Conservation (phyloP, 805 yeast species). For the Nakazawaea populi region DNA sequence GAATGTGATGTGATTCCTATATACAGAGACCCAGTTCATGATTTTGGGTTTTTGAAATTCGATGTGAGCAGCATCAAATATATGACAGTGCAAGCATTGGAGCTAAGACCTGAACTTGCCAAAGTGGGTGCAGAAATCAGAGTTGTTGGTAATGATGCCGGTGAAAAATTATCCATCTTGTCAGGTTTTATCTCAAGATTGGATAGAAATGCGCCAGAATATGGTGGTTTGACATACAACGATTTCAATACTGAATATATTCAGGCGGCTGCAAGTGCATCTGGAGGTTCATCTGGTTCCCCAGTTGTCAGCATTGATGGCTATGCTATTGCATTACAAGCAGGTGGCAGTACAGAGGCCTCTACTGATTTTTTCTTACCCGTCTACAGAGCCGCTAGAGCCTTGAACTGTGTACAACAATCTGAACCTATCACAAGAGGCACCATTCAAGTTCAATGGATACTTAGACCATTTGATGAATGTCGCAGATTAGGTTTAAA, state of each 20-base stretch:
- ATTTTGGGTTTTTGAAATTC: constrained; percentile 83
- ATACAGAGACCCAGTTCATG: constrained; percentile 93
- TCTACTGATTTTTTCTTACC: constrained; percentile 93
- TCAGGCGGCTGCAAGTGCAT: constrained; percentile 94
- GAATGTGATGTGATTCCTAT: constrained; percentile 82
- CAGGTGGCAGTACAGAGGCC: constrained; percentile 89
- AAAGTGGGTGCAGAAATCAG: constrained; percentile 90
- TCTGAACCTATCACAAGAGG: constrained; percentile 69
- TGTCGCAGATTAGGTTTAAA: constrained; percentile 84
- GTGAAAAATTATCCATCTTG: constrained; percentile 84
- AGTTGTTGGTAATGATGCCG: constrained; percentile 95
- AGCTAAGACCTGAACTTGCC: constrained; percentile 75
- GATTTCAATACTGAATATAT: constrained; percentile 93
- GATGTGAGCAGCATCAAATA: constrained; percentile 68
- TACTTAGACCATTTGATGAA: constrained; percentile 80
- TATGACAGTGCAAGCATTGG: constrained; percentile 62
- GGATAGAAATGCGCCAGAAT: constrained; percentile 93
- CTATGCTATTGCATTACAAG: constrained; percentile 84
- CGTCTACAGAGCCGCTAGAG: constrained; percentile 75
- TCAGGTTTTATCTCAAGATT: constrained; percentile 82
- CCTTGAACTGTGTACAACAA: constrained; percentile 66
- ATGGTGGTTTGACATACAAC: constrained; percentile 81
- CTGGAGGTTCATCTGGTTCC: constrained; percentile 94
- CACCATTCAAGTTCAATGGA: constrained; percentile 89
- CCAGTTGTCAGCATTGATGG: constrained; percentile 93